Conservation (phyloP, 495 filamentous ascomycete genomes). For the Staphylotrichum longicolle region DNA sequence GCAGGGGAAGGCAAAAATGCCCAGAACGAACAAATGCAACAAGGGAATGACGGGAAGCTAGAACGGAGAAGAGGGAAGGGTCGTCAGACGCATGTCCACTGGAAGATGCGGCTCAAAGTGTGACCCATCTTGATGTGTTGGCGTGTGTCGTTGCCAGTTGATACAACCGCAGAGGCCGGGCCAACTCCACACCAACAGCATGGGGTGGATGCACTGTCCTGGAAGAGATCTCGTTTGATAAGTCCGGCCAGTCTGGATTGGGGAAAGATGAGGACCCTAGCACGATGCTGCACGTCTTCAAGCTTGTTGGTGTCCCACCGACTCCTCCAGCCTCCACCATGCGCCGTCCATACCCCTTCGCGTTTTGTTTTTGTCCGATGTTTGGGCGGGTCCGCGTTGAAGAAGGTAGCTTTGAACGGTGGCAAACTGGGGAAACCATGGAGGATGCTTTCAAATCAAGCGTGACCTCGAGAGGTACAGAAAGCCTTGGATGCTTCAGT, state of each 20-base stretch:
- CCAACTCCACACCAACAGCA: constrained; percentile 58
- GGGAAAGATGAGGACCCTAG: constrained; percentile 40
- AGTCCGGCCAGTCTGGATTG: constrained; percentile 40
- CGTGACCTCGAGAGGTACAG: neutral
- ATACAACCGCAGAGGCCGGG: constrained; percentile 60
- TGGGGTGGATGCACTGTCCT: constrained; percentile 47
- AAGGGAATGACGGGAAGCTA: constrained; percentile 45
- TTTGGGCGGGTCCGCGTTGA: constrained; percentile 24
- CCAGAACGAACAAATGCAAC: constrained; percentile 44
- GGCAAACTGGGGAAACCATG: constrained; percentile 30
- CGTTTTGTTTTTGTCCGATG: constrained; percentile 37
- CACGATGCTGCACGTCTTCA: constrained; percentile 42
- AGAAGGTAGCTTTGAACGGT: constrained; percentile 35
- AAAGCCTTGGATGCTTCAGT: neutral
- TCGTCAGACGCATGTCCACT: constrained; percentile 51
- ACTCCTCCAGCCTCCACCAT: neutral
- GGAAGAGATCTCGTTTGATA: constrained; percentile 48
- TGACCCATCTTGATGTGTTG: constrained; percentile 83
- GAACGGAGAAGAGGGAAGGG: constrained; percentile 45
- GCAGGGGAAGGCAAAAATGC: constrained; percentile 44
- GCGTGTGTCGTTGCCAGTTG: constrained; percentile 82
- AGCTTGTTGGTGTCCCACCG: constrained; percentile 3
- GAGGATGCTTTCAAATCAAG: neutral
- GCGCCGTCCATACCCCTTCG: constrained; percentile 9
- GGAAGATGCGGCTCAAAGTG: constrained; percentile 61